phyloP scores from a whole-genome alignment of 2,329 filamentous ascomycete genomes.

The Chlorencoelia australis region DNA sequence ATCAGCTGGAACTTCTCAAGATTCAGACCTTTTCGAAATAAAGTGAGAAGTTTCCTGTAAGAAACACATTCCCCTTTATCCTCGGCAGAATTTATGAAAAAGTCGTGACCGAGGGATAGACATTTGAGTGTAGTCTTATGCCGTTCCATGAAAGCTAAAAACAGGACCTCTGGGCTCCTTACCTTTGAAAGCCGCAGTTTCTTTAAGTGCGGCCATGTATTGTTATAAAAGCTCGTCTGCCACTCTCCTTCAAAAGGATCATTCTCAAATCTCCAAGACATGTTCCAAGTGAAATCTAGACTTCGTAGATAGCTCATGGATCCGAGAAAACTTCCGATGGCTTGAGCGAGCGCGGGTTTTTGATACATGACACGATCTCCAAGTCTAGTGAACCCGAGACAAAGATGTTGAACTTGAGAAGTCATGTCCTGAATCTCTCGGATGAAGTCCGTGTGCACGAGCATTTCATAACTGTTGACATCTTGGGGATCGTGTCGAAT shows the following conservation, averaged over 20 bases:
- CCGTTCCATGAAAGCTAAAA: background rate
- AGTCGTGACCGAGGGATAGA: conserved; percentile 1
- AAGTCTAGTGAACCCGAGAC: conserved; percentile 2
- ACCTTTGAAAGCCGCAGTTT: conserved; percentile 2
- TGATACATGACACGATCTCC: background rate
- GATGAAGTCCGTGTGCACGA: conserved; percentile 1
- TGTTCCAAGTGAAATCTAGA: background rate
- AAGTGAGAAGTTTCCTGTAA: background rate
- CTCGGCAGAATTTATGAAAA: conserved; percentile 1
- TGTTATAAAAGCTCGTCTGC: conserved; percentile 1
- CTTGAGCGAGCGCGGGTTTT: background rate
- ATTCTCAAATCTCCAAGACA: conserved; percentile 2
- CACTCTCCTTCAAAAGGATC: background rate
- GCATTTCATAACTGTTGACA: background rate
- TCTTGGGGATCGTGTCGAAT: background rate
- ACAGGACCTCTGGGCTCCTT: background rate
- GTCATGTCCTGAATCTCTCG: conserved; percentile 2
- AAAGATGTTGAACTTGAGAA: background rate
- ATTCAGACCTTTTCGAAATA: background rate
- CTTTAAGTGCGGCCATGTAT: conserved; percentile 1
- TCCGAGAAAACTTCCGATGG: conserved; percentile 1
- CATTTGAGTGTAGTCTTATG: conserved; percentile 1
- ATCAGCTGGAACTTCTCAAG: conserved; percentile 6
- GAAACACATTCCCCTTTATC: background rate
- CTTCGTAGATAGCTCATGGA: conserved; percentile 1